A percentile compares a stretch with the other conserved stretches of the same genome.
phyloP scores from a whole-genome alignment of 768 basidiomycete species.

The Phaeotremella skinneri region DNA sequence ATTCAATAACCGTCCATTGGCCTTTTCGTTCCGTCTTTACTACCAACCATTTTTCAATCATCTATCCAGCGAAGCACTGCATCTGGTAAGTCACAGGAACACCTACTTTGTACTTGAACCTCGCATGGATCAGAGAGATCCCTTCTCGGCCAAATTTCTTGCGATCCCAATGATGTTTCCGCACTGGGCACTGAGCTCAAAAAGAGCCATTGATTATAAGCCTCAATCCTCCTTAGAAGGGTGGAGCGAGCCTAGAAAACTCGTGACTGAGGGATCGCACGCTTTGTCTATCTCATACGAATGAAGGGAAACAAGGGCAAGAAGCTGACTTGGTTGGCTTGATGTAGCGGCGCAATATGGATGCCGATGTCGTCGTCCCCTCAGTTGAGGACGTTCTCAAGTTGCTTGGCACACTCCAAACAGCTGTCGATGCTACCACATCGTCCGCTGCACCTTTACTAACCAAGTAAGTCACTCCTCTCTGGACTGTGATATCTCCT shows the following conservation, averaged over 20 bases:
- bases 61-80: no score
- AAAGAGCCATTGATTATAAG: constrained; percentile 41
- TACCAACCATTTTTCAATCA: neutral
- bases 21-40: no score
- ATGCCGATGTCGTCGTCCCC: constrained; percentile 4
- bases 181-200: constrained; percentile 52
- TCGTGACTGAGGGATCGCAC: constrained; percentile 48
- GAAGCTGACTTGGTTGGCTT: neutral
- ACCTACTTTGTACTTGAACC: no score
- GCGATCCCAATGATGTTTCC: constrained; percentile 38
- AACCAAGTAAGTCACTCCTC: constrained; percentile 25
- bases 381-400: constrained; percentile 23
- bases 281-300: no score
- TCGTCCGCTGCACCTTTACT: constrained; percentile 27
- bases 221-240: constrained; percentile 40
- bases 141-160: neutral
- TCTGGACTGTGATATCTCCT: no score
- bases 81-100: no score
- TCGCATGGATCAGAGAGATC: no score
- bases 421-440: constrained; percentile 32
- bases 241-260: constrained; percentile 54
- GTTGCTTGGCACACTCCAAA: constrained; percentile 23
- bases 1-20: no score
- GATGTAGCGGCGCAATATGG: constrained; percentile 1
- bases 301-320: no score